Base-by-base conservation (phyloP, 2,329 filamentous ascomycete genomes). In the Aspergillus alliaceus region DNA sequence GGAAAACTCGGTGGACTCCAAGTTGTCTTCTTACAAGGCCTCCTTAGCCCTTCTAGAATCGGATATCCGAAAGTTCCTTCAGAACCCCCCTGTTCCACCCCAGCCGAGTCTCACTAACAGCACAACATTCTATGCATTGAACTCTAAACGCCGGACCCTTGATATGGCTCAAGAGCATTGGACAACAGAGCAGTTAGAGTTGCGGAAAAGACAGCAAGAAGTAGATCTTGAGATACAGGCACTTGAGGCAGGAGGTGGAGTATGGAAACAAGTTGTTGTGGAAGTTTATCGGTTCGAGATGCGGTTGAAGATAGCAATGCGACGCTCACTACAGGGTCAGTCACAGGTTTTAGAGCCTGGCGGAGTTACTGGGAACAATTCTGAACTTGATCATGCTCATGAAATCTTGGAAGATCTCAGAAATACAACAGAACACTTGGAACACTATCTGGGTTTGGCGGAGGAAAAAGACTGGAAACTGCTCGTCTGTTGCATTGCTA, bases 401-500 rank as follows among this genome's bases (percentile, higher is more conserved):
- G 66, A 64, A 25, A 69, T 82, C 8, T 53, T 82, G 37, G 66
- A 67, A 6, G 74, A 80, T 39, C 77, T 87, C 70, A 75, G 80
- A 20, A 63, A 69, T 20, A 79, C 78, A 2, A 78, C 80, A 7
- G 63, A 66, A 1, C 75, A 75, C 12, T 68, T 88, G 9, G 77
- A 84, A 61, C 69, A 72, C 2, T 79, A 82, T 55, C 66, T 84
- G 51, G 74, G 79, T 14, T 63, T 79, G 18, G 83, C 84, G 1
- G 79, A 84, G 53, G 73, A 76, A 5, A 79, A 77, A 48, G 77
- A 80, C 51, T 88, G 86, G 86, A 86, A 82, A 53, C 70, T 88
- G 20, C 76, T 88, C 29, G 79, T 86, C 25, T 85, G 82, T 56
- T 84, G 84, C 53, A 83, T 88, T 58, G 83, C 83, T 3, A 84